Percentiles rank a stretch among this genome's conserved stretches.
These are phyloP conservation scores for Giardia duodenalis DNA, from an alignment of 208 protist species.

Conservation along the genomic window DNA sequence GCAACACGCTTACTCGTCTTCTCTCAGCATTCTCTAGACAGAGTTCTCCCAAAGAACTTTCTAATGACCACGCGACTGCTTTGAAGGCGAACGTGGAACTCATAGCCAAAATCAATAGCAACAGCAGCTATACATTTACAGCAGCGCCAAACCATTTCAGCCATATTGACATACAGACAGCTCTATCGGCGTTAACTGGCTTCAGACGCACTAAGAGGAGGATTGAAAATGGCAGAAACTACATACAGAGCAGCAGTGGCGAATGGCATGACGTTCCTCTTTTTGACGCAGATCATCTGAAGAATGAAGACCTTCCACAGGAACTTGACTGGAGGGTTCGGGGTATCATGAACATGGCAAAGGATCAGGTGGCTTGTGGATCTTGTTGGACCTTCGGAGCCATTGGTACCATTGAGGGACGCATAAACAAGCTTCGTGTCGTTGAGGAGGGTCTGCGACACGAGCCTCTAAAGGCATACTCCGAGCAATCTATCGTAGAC, in stretches of 20 bases:
- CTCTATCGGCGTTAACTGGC: not conserved
- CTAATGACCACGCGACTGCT: not conserved
- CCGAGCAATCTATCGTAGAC: conserved; percentile 27
- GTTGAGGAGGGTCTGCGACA: not conserved
- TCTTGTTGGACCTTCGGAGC: conserved; percentile 35
- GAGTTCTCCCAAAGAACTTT: not conserved
- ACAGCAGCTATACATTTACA: not conserved
- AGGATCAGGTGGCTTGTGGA: conserved; percentile 35
- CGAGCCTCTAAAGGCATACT: not conserved
- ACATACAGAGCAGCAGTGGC: too few species aligned
- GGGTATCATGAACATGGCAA: conserved; percentile 6
- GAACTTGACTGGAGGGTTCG: conserved; percentile 7
- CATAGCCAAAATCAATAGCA: not conserved
- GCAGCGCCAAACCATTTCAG: not conserved
- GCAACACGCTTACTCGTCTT: not conserved
- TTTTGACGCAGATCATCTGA: not conserved
- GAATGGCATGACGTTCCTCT: not conserved
- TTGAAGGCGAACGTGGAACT: not conserved
- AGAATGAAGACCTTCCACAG: not conserved
- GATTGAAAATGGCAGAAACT: not conserved
- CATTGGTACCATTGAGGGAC: conserved; percentile 30
- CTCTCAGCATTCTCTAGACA: not conserved
- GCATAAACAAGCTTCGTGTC: conserved; percentile 2
- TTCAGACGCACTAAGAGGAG: not conserved
- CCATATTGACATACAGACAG: not conserved